Base-by-base conservation (phyloP, 1,284 basidiomycete species). In the Cutaneotrichosporon cutaneum region DNA sequence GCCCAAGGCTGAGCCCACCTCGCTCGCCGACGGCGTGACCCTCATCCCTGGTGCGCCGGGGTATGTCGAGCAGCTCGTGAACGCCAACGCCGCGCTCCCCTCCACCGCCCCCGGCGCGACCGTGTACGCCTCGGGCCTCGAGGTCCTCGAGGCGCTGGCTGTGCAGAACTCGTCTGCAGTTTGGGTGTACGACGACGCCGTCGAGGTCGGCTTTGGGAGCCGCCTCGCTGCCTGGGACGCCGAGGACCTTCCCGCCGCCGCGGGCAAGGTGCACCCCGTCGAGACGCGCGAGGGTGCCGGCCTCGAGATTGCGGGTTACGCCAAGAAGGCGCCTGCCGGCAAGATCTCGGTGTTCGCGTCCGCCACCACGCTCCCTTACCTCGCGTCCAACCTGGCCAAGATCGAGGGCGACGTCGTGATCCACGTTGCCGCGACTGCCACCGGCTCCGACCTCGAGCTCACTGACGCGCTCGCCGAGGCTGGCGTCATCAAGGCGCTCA, bases 201-300 rank as follows among this genome's bases (percentile, higher is more conserved):
- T 66, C 16, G 61, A 72, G 53, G 69, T 80, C 26, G 78, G 77
- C 10, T 77, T 80, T 59, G 78, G 78, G 13, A 42, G 61, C 22
- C 63, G 69, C 45, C 63, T 68, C 33, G 44, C 63, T 6, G 51
- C 39, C 5, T 76, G 72, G 70, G 60, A 66, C 45, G 63, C 66
- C 32, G 54, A 62, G 32, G 59, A 58, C 11, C 59, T 68, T 18
- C 42, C 61, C 24, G 53, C 54, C 21, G 65, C 61, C n/a, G 64
- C 56, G 13, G 56, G 63, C 3, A 83, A 86, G 59, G 85, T 90
- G 10, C 82, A 89, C 63, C 80, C 84, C 59, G 82, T 94, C 59
- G 92, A 95, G 81, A 92, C 90, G n/a, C 84, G 93, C 61, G 84
- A 88, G 18, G 93, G 93, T 54, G 92, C 93, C 22, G 93, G 93